Percentiles rank a stretch among this genome's conserved stretches.
phyloP scores from a whole-genome alignment of 1,284 basidiomycete genomes.

The Fomitopsis pinicola region DNA sequence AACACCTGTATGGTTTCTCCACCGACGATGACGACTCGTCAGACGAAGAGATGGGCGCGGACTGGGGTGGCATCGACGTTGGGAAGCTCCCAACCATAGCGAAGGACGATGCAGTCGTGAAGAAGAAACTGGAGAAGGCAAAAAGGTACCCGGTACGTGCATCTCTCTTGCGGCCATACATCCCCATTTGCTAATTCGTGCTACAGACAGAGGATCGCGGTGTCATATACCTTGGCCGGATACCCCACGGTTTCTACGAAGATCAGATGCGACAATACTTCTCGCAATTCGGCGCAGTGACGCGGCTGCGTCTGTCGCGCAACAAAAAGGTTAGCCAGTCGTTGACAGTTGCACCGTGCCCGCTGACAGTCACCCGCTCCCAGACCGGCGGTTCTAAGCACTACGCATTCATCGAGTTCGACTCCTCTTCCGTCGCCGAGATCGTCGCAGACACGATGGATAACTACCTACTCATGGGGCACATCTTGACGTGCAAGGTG shows the following conservation, averaged over 20 bases:
- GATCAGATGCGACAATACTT: constrained; percentile 93
- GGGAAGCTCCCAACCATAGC: constrained; percentile 75
- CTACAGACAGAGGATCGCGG: constrained; percentile 68
- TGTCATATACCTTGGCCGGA: constrained; percentile 86
- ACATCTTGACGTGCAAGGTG: constrained; percentile 86
- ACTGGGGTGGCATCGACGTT: constrained; percentile 56
- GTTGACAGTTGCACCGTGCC: not conserved
- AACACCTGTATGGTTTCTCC: constrained; percentile 68
- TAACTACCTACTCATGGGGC: constrained; percentile 95
- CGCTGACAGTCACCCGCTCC: not conserved
- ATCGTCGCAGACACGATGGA: constrained; percentile 99
- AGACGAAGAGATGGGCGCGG: constrained; percentile 62
- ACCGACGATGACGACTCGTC: constrained; percentile 80
- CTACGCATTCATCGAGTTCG: constrained; percentile 96
- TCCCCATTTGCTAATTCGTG: not conserved
- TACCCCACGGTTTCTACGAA: constrained; percentile 98
- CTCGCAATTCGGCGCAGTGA: constrained; percentile 90
- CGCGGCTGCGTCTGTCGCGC: constrained; percentile 84
- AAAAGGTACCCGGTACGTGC: constrained; percentile 69
- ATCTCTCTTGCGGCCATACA: not conserved
- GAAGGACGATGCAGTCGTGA: constrained; percentile 80
- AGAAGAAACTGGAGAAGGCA: constrained; percentile 79
- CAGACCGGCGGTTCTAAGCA: constrained; percentile 95
- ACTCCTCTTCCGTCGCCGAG: constrained; percentile 82
- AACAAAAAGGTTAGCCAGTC: constrained; percentile 76